Percentiles rank a stretch among this genome's conserved stretches.
Evolutionary conservation across 441 rosid genomes (phyloP).

Genomic region (Bruguiera hainesii): DNA sequence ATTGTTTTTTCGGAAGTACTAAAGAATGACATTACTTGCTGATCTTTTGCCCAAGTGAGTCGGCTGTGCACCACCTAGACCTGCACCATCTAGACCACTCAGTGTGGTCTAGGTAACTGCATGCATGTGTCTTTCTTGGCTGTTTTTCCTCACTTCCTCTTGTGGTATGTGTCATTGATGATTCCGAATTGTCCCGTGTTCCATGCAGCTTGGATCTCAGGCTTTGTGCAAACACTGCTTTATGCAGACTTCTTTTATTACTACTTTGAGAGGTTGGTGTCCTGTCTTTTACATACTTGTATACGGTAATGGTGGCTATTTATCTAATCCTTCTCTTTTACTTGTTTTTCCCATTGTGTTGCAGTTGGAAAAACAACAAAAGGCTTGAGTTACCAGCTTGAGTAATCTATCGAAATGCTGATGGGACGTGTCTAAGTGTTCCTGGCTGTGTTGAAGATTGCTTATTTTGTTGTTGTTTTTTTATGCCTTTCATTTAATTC

Average conservation of each 20-base stretch:
- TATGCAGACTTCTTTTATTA: constrained; percentile 93
- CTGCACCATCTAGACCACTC: too few species aligned
- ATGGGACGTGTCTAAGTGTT: neutral
- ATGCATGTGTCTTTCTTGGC: neutral
- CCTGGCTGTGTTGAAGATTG: too few species aligned
- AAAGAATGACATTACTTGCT: too few species aligned
- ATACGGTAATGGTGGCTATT: neutral
- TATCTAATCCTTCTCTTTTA: neutral
- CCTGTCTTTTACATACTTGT: neutral
- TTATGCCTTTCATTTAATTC: too few species aligned
- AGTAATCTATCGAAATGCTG: constrained; percentile 9
- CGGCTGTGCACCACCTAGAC: too few species aligned
- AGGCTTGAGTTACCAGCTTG: constrained; percentile 89
- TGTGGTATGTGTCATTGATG: neutral
- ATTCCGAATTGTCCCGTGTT: neutral
- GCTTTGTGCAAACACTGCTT: constrained; percentile 75
- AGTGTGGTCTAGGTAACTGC: too few species aligned
- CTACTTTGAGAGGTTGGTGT: constrained; percentile 67
- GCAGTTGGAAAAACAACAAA: constrained; percentile 92
- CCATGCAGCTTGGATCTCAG: constrained; percentile 74
- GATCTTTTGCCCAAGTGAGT: too few species aligned
- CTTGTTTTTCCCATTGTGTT: neutral
- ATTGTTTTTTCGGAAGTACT: too few species aligned
- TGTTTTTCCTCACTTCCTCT: neutral
- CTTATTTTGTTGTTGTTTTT: too few species aligned